Conservation (phyloP, 129 eudicot species). For the Lonicera japonica region DNA sequence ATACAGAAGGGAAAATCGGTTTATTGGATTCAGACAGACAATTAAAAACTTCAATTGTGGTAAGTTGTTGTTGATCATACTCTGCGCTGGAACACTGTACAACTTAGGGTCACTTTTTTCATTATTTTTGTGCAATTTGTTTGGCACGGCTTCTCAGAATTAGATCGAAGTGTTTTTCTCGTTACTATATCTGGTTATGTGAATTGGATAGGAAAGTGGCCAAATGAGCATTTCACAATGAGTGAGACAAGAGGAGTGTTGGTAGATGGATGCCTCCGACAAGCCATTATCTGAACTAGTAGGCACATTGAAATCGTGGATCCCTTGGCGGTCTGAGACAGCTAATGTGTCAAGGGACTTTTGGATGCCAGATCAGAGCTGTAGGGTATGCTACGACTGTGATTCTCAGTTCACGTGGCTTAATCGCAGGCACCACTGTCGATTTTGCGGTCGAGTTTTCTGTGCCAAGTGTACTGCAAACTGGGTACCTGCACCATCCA, state of each 20-base stretch:
- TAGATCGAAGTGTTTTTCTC: background rate
- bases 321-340: conserved; percentile 67
- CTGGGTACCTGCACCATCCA: conserved; percentile 52
- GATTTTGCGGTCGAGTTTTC: conserved; percentile 82
- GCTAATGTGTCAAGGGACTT: conserved; percentile 90
- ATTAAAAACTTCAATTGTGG: too few species aligned
- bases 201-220: conserved; percentile 26
- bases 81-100: too few species aligned
- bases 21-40: background rate
- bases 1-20: background rate
- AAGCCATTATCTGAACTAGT: conserved; percentile 46
- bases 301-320: conserved; percentile 58
- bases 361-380: conserved; percentile 99
- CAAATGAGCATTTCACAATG: conserved; percentile 68
- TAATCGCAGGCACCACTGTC: conserved; percentile 89
- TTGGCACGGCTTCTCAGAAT: background rate
- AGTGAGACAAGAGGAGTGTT: conserved; percentile 36
- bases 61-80: background rate
- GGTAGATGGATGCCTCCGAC: conserved; percentile 57
- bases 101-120: too few species aligned
- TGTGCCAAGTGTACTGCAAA: conserved; percentile 85
- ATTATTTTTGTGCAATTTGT: background rate
- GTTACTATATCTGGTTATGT: background rate
- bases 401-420: conserved; percentile 68
- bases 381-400: conserved; percentile 93